These are phyloP conservation scores for Platanthera zijinensis DNA, from an alignment of 106 monocot genomes.

Conservation along the genomic window DNA sequence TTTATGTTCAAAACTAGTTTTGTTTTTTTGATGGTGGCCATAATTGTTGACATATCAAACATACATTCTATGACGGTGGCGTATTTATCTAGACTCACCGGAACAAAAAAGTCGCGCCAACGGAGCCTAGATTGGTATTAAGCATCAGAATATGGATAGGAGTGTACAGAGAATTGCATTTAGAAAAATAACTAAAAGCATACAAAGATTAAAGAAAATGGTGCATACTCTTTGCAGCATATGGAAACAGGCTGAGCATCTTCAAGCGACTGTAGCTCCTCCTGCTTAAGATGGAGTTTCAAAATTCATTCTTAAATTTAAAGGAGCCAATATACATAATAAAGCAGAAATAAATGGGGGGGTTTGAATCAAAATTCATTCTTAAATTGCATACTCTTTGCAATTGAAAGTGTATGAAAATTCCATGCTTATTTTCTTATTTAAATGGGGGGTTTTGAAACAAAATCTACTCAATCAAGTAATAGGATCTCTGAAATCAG, in stretches of 20 bases:
- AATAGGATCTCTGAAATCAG: not conserved
- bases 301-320: not conserved
- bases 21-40: too few relatives aligned
- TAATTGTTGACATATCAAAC: too few relatives aligned
- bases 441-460: not conserved
- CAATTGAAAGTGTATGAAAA: too few relatives aligned
- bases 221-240: conserved; percentile 63
- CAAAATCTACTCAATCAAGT: not conserved
- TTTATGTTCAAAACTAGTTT: too few relatives aligned
- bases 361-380: too few relatives aligned
- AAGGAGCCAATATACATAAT: not conserved
- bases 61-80: too few relatives aligned
- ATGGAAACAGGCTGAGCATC: conserved; percentile 39
- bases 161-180: not conserved
- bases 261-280: conserved; percentile 50
- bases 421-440: too few relatives aligned
- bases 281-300: conserved; percentile 26
- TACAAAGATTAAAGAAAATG: not conserved
- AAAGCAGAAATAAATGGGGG: not conserved
- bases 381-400: too few relatives aligned
- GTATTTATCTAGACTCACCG: too few relatives aligned
- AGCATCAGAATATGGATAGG: not conserved
- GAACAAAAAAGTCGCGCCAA: too few relatives aligned
- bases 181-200: not conserved
- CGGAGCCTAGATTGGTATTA: too few relatives aligned